A percentile compares a stretch with the other conserved stretches of the same genome.
These are phyloP conservation scores for Naganishia antarctica DNA, from an alignment of 768 basidiomycete species.

Conservation along the genomic window DNA sequence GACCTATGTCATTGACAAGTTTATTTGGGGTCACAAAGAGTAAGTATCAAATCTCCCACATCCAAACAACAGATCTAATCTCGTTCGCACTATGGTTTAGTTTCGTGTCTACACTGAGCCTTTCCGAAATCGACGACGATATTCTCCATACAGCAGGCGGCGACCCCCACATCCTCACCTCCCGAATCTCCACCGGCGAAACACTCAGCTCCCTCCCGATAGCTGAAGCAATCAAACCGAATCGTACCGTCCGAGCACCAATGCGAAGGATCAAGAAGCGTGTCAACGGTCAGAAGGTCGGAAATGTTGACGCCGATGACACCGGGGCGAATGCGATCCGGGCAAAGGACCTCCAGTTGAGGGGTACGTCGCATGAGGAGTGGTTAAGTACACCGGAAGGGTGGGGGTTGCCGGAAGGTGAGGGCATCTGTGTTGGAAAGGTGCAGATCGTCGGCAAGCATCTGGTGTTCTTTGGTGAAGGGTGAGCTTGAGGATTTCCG, in stretches of 20 bases:
- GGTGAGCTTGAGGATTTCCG: no score
- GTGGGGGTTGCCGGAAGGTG: slow-evolving; percentile 39
- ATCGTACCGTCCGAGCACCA: slow-evolving; percentile 49
- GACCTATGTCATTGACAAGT: slow-evolving; percentile 78
- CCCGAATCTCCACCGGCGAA: slow-evolving; percentile 53
- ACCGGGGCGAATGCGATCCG: slow-evolving; percentile 28
- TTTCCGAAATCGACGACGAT: slow-evolving; percentile 52
- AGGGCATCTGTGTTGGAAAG: slow-evolving; percentile 44
- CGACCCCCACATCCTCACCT: slow-evolving; percentile 62
- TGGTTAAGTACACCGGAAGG: slow-evolving; percentile 42
- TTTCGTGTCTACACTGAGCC: slow-evolving; percentile 75
- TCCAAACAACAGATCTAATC: no score
- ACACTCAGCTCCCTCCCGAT: slow-evolving; percentile 58
- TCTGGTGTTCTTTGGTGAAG: slow-evolving; percentile 47
- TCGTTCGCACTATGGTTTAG: no score
- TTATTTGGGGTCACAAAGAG: slow-evolving; percentile 79
- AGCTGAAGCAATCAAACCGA: slow-evolving; percentile 48
- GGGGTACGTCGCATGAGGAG: slow-evolving; percentile 21
- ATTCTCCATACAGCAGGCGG: slow-evolving; percentile 81
- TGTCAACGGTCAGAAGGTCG: slow-evolving; percentile 13
- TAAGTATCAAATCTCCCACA: slow-evolving; percentile 48
- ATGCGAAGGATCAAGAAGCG: slow-evolving; percentile 30
- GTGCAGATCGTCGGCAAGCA: slow-evolving; percentile 36
- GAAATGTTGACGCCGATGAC: slow-evolving; percentile 31
- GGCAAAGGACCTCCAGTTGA: slow-evolving; percentile 25